Base-by-base conservation (phyloP, 306 rosid species). In the Quercus variabilis region DNA sequence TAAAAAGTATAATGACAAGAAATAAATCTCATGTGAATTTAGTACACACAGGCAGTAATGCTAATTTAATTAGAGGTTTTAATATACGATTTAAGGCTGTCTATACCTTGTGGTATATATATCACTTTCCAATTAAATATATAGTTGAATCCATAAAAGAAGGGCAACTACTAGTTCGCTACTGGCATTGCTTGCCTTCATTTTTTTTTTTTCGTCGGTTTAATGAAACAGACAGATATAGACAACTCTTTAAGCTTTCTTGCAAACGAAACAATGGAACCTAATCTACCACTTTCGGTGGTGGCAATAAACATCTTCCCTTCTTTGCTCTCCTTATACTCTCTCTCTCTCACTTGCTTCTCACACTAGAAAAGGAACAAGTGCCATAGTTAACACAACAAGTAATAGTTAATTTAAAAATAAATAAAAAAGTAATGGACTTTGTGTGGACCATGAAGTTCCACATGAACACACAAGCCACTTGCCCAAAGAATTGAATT, bases 221-320 rank as follows among this genome's bases (percentile, higher is more conserved):
- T 31, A 55, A 78, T 55, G 62, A 52, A 74, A 79, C 81, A 75
- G 75, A 81, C 73, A 75, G 78, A 78, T 19, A 79, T 8, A 75
- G 51, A 82, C 75, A 78, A 25, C 63, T 75, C 74, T 69, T 72
- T 74, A 72, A 49, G 57, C 73, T 75, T 83, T 80, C 84, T 80
- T 68, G 84, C 69, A 73, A 73, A 87, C 71, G 77, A 82, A 82
- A 74, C 77, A 76, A 74, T 55, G 74, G 67, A 58, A 79, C 82
- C 82, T 76, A 74, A 86, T 79, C 79, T 79, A 78, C 83, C 77
- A 17, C 85, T 86, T 86, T 80, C 56, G 74, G 71, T 80, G 64
- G 46, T 43, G 74, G 71, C 75, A 65, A 35, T 35, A 6, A 38
- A 70, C 20, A 26, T 19, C 28, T 14, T 23, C 68, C 74, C n/a